Base-by-base conservation (phyloP, 75 land plant species). In the Cunninghamia lanceolata region DNA sequence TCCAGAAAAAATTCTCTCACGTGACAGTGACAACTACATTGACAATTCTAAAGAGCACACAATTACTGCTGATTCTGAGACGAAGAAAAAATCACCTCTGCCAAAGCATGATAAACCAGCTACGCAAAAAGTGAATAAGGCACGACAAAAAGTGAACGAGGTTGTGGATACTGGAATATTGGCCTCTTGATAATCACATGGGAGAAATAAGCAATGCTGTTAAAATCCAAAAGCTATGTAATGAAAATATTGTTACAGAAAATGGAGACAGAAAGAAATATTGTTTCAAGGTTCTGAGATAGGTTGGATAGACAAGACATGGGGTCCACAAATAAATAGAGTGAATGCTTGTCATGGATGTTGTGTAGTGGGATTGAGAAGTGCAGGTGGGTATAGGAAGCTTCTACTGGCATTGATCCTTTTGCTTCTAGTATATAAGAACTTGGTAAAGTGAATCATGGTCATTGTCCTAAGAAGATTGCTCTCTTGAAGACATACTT, bases 91-190 rank as follows among this genome's bases (percentile, higher is more conserved):
- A 13, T 7, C 11, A n/a, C 0, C 45, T 80, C 32, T 80, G 5
- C 14, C 82, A 28, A 80, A 80, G 28, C 4, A 4, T 43, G 82
- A 80, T 43, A 80, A 80, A 45, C 82, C 46, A 45, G 47, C 82
- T 28, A 43, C 45, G 32, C 82, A 80, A 42, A 80, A 80, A 28
- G 46, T 45, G 82, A 80, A 40, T 13, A 80, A 80, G 50, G 13
- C 82, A 10, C 50, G 46, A 80, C 52, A 43, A 43, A 80, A 45
- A 43, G 46, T 80, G 82, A 80, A 34, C 46, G 52, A 80, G 82
- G 52, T 80, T 80, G 82, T 43, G n/a, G 82, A 80, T 80, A 34
- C 82, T 45, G 25, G 50, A 43, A 80, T 80, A 80, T 80, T 80
- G 82, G 82, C 82, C 82, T 45, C 82, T 80, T 80, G 46, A 80